These are phyloP conservation scores for Coix lacrymajobi DNA, from an alignment of 176 grass and related monocot species.

Conservation along the genomic window DNA sequence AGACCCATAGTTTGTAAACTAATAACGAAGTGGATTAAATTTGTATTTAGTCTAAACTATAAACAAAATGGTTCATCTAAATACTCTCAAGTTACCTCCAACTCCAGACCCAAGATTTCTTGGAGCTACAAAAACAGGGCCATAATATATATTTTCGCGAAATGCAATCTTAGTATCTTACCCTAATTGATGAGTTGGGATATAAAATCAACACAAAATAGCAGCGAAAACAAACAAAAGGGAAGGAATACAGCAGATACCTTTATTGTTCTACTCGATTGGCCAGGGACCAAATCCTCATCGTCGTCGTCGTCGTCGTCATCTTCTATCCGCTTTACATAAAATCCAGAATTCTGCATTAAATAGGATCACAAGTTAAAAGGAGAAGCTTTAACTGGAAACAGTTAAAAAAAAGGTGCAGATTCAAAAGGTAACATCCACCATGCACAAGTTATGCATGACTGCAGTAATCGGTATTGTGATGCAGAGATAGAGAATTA, in stretches of 20 bases:
- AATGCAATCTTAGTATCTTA: background rate
- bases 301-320: conserved; percentile 48
- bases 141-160: background rate
- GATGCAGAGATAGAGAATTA: conserved; percentile 37
- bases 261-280: conserved; percentile 32
- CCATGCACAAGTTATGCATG: background rate
- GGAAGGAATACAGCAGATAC: conserved; percentile 4
- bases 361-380: conserved; percentile 8
- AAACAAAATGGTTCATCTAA: background rate
- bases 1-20: background rate
- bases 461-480: conserved; percentile 8
- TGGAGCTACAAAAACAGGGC: background rate
- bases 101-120: background rate
- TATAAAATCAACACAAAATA: conserved; percentile 5
- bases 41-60: background rate
- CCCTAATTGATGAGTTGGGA: background rate
- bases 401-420: background rate
- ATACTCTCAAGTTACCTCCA: background rate
- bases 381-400: background rate
- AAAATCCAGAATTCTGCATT: conserved; percentile 79
- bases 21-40: background rate
- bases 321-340: conserved; percentile 68
- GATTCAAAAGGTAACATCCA: background rate
- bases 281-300: conserved; percentile 31
- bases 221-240: background rate